Evolutionary conservation across 2,329 filamentous ascomycete genomes (phyloP).

Genomic region (Chalaropsis ovoidea): DNA sequence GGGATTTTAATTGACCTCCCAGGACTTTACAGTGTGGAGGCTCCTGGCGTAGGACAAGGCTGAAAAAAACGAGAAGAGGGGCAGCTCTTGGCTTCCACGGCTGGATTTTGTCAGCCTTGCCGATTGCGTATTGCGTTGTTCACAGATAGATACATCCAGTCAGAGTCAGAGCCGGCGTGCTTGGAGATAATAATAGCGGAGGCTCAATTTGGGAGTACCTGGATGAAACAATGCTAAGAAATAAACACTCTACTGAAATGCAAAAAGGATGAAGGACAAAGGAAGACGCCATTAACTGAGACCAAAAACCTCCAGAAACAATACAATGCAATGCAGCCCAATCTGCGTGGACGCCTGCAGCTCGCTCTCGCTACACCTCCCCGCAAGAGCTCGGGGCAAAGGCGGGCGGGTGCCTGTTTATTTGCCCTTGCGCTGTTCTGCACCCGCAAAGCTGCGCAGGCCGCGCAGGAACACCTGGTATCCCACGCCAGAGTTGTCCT

Average conservation of each 20-base stretch:
- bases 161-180: background rate
- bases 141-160: too few species aligned
- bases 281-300: conserved; percentile 15
- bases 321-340: background rate
- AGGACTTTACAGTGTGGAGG: conserved; percentile 17
- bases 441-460: conserved; percentile 71
- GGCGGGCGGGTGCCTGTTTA: conserved; percentile 32
- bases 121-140: too few species aligned
- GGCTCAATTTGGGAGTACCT: conserved; percentile 6
- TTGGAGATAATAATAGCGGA: background rate
- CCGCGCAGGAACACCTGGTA: conserved; percentile 89
- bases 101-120: conserved; percentile 1
- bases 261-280: conserved; percentile 6
- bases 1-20: conserved; percentile 25
- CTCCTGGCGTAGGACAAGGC: conserved; percentile 14
- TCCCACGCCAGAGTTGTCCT: conserved; percentile 71
- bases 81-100: background rate
- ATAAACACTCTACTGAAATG: conserved; percentile 13
- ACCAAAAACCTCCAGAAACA: conserved; percentile 15
- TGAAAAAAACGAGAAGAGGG: conserved; percentile 20
- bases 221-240: conserved; percentile 11
- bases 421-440: conserved; percentile 76
- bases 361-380: too few species aligned
- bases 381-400: background rate
- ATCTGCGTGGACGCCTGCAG: background rate